phyloP scores from a whole-genome alignment of 1,284 basidiomycete species.

The Pseudozyma thailandica region DNA sequence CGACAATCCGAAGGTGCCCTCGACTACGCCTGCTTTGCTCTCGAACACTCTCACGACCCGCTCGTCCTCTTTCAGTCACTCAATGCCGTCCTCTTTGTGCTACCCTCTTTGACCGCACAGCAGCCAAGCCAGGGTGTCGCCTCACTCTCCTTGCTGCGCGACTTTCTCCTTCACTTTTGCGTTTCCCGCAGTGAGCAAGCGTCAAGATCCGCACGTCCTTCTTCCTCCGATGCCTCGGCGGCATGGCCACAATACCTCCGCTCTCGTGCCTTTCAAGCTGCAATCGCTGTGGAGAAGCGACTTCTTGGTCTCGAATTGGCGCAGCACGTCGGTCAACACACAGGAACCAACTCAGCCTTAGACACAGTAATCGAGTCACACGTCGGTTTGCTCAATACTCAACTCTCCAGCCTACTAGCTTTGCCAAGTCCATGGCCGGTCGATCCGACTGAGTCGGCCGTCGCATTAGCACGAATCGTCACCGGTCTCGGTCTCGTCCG shows the following conservation, averaged over 20 bases:
- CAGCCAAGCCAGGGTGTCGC: constrained; percentile 28
- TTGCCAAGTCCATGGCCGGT: constrained; percentile 42
- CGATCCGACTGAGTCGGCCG: constrained; percentile 28
- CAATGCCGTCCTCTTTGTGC: constrained; percentile 42
- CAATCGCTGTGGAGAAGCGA: constrained; percentile 52
- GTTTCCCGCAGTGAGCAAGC: constrained; percentile 39
- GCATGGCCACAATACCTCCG: constrained; percentile 52
- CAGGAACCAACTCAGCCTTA: constrained; percentile 19
- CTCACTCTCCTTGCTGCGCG: constrained; percentile 38
- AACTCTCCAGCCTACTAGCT: constrained; percentile 35
- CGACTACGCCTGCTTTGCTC: constrained; percentile 53
- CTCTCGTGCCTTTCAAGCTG: constrained; percentile 48
- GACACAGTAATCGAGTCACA: constrained; percentile 30
- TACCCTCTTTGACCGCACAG: constrained; percentile 38
- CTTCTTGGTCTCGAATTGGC: constrained; percentile 50
- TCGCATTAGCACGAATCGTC: constrained; percentile 22
- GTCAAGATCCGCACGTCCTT: constrained; percentile 8
- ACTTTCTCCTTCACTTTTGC: constrained; percentile 53
- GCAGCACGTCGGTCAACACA: constrained; percentile 32
- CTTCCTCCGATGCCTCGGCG: constrained; percentile 11
- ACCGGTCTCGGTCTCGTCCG: constrained; percentile 47
- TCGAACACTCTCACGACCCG: constrained; percentile 48
- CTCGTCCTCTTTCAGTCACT: constrained; percentile 58
- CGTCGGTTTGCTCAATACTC: constrained; percentile 39
- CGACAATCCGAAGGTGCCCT: constrained; percentile 52